Percentiles rank a stretch among this genome's conserved stretches.
These are phyloP conservation scores for Terfezia claveryi DNA, from an alignment of 495 filamentous ascomycete genomes.

Conservation along the genomic window DNA sequence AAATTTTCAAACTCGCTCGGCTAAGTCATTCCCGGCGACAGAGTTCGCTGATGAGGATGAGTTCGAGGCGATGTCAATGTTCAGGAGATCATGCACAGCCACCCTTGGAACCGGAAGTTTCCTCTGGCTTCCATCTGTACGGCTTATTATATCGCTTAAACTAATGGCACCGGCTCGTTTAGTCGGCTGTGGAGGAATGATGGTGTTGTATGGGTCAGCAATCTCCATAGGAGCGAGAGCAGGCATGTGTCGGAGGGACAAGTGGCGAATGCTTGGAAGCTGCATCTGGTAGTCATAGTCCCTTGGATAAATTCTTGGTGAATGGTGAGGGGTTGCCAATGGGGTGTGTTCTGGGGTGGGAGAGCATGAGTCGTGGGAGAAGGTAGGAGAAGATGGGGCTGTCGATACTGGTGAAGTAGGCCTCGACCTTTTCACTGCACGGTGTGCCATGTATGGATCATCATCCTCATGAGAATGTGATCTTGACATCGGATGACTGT, in stretches of 20 bases:
- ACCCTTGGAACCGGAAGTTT: constrained; percentile 94
- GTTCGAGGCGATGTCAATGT: constrained; percentile 7
- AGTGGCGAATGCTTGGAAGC: constrained; percentile 68
- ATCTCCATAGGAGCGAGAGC: constrained; percentile 81
- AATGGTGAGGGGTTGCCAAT: constrained; percentile 85
- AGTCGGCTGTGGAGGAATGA: constrained; percentile 24
- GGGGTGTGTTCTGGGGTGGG: constrained; percentile 95
- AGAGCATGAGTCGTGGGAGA: constrained; percentile 87
- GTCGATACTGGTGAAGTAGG: constrained; percentile 89
- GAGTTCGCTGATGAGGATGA: constrained; percentile 18
- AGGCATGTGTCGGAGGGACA: constrained; percentile 71
- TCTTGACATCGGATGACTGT: constrained; percentile 60
- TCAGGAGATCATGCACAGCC: constrained; percentile 68
- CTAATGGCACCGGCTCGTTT: constrained; percentile 32
- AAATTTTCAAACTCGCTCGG: constrained; percentile 14
- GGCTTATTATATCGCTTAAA: constrained; percentile 67
- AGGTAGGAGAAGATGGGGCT: constrained; percentile 90
- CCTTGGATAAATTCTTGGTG: constrained; percentile 66
- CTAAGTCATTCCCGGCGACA: constrained; percentile 17
- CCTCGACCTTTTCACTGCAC: constrained; percentile 63
- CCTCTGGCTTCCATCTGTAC: constrained; percentile 62
- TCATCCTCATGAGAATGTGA: constrained; percentile 73
- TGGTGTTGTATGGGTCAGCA: constrained; percentile 28
- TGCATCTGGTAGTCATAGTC: constrained; percentile 41
- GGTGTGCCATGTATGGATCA: constrained; percentile 40